These are phyloP conservation scores for Fusarium nodosum DNA, from an alignment of 2,329 filamentous ascomycete species.

Conservation along the genomic window DNA sequence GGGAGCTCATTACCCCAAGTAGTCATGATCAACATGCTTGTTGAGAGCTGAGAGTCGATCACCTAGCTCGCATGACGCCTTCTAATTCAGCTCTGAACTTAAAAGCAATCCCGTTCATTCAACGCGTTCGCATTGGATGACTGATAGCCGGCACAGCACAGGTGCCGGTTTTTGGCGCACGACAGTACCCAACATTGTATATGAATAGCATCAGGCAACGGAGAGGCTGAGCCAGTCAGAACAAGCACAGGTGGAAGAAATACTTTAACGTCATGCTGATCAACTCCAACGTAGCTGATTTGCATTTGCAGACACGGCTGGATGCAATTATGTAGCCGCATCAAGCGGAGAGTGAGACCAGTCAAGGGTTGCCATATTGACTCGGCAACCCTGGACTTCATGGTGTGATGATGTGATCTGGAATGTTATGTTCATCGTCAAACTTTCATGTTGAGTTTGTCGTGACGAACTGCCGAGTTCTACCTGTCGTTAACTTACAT, in stretches of 20 bases:
- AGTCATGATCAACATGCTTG: not conserved
- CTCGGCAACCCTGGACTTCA: not conserved
- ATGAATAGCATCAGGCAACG: not conserved
- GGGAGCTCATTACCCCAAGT: not conserved
- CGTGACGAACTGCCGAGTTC: not conserved
- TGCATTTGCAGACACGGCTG: not conserved
- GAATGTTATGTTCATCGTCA: fast-evolving
- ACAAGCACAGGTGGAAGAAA: too few relatives aligned
- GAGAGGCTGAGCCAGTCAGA: not conserved
- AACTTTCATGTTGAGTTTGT: not conserved
- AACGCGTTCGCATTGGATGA: not conserved
- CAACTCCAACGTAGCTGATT: not conserved
- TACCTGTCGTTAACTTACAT: not conserved
- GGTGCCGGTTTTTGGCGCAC: not conserved
- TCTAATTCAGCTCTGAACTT: not conserved
- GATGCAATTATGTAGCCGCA: not conserved
- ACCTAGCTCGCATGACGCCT: not conserved
- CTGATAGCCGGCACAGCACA: not conserved
- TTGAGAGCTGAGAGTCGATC: not conserved
- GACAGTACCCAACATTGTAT: too few relatives aligned
- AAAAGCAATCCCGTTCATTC: fast-evolving
- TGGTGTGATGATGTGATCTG: not conserved
- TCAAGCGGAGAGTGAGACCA: not conserved
- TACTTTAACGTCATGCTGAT: not conserved
- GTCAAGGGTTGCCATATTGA: not conserved